Evolutionary conservation across 345 rosid genomes (phyloP).

Genomic region (Anacardium occidentale): DNA sequence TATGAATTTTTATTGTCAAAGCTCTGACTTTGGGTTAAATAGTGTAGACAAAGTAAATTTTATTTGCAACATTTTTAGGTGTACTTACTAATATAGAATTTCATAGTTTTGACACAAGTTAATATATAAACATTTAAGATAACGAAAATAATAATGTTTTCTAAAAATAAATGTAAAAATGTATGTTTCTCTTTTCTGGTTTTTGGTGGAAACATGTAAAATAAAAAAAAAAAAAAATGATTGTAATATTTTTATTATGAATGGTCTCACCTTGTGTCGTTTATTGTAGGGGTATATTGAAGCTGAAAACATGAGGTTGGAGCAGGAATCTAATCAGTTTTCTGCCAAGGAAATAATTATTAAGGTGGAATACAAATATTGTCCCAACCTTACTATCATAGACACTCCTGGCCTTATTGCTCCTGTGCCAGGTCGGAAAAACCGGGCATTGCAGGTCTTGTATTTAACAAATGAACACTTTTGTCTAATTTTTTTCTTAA

Average conservation of each 20-base stretch:
- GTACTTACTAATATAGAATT: no score
- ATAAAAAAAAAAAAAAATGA: no score
- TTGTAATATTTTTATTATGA: background rate
- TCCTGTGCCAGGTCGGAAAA: conserved; percentile 83
- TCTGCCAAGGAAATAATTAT: conserved; percentile 83
- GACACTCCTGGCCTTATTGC: conserved; percentile 95
- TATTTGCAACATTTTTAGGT: no score
- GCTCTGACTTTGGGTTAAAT: no score
- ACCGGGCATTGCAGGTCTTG: conserved; percentile 67
- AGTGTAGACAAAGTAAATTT: no score
- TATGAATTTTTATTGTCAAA: no score
- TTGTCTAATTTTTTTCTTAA: background rate
- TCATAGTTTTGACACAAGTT: no score
- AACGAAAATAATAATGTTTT: no score
- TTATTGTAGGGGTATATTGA: conserved; percentile 67
- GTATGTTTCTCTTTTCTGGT: no score
- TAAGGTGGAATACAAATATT: conserved; percentile 74
- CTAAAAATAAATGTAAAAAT: no score
- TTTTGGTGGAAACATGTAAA: no score
- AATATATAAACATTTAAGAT: no score
- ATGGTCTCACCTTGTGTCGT: background rate
- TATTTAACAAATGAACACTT: background rate
- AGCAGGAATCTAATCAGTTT: conserved; percentile 67
- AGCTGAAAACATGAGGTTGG: conserved; percentile 84
- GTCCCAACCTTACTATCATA: conserved; percentile 86